phyloP scores from a whole-genome alignment of 345 rosid species.

The Durio zibethinus region DNA sequence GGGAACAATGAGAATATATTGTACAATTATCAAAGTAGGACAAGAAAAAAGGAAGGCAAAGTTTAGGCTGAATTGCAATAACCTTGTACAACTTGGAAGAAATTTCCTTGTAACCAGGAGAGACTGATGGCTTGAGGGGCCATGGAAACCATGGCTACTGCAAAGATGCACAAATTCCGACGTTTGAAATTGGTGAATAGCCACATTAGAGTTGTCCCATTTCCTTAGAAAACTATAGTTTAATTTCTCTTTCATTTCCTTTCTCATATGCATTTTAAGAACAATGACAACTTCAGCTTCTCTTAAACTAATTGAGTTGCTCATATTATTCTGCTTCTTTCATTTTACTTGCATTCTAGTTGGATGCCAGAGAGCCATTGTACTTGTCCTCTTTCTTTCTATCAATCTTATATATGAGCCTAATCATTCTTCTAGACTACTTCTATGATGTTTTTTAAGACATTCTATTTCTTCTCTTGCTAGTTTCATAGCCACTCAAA shows the following conservation, averaged over 20 bases:
- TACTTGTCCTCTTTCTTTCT: background rate
- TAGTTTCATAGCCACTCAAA: background rate
- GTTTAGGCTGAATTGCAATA: background rate
- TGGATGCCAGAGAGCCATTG: background rate
- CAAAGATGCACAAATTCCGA: background rate
- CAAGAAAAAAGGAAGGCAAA: background rate
- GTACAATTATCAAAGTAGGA: background rate
- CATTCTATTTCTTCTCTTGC: background rate
- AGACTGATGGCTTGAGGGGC: background rate
- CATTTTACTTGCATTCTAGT: background rate
- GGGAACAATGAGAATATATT: constrained; percentile 12
- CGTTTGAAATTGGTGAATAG: background rate
- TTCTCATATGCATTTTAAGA: background rate
- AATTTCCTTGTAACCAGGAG: background rate
- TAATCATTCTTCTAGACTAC: background rate
- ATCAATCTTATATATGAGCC: background rate
- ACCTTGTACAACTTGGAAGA: background rate
- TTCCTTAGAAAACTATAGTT: background rate
- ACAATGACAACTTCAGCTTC: background rate
- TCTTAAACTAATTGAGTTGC: background rate
- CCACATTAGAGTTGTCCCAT: background rate
- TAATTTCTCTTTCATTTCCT: background rate
- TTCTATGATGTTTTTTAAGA: background rate
- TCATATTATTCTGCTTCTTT: background rate
- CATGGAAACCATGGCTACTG: background rate